A percentile compares a stretch with the other conserved stretches of the same genome.
These are phyloP conservation scores for Erigeron canadensis DNA, from an alignment of 129 eudicot genomes.

Conservation along the genomic window DNA sequence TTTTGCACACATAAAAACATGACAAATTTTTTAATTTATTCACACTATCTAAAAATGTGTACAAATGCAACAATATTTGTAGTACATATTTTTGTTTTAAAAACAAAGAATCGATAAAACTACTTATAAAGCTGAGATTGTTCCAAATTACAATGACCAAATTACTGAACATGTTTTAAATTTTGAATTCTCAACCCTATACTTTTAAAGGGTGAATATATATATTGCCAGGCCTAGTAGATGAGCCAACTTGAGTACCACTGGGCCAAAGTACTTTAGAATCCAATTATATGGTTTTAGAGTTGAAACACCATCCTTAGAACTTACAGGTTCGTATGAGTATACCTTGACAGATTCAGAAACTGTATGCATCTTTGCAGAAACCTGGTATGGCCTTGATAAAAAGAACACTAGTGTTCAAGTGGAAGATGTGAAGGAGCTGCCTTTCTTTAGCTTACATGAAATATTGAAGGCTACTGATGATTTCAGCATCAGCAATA, in stretches of 20 bases:
- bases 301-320: conserved; percentile 1
- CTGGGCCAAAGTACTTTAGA: not conserved
- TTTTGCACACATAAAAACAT: too few species aligned
- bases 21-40: too few species aligned
- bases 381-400: not conserved
- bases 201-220: too few species aligned
- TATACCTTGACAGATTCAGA: not conserved
- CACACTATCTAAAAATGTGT: too few species aligned
- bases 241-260: not conserved
- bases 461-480: conserved; percentile 21
- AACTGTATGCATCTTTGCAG: conserved; percentile 11
- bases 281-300: not conserved
- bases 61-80: too few species aligned
- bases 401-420: conserved; percentile 4
- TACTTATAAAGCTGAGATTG: too few species aligned
- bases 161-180: too few species aligned
- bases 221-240: not conserved
- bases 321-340: conserved; percentile 6
- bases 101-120: too few species aligned
- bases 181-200: too few species aligned
- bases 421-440: conserved; percentile 9
- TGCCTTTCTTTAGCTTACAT: conserved; percentile 18
- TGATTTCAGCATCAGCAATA: conserved; percentile 16
- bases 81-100: too few species aligned
- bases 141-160: too few species aligned